Percentiles rank a stretch among this genome's conserved stretches.
phyloP scores from a whole-genome alignment of 2,329 filamentous ascomycete genomes.

The Monilinia polystroma region DNA sequence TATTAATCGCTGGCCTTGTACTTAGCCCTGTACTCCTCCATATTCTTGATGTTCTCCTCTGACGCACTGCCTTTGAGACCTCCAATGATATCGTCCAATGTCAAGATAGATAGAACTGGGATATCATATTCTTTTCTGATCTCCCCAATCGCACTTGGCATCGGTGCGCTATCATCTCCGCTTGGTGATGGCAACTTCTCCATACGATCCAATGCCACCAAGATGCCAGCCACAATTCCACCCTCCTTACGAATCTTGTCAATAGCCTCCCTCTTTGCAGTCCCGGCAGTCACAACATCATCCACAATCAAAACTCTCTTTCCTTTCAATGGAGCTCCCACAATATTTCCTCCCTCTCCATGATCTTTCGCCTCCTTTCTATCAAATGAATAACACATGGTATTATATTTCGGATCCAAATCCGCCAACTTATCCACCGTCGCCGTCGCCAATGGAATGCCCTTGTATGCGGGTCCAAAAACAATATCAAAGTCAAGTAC shows the following conservation, averaged over 20 bases:
- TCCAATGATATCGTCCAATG: conserved; percentile 77
- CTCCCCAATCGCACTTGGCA: conserved; percentile 81
- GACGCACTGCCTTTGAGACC: conserved; percentile 63
- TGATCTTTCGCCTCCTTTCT: conserved; percentile 96
- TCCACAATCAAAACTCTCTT: conserved; percentile 89
- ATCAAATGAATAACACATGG: conserved; percentile 84
- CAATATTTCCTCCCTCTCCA: conserved; percentile 90
- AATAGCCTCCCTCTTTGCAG: conserved; percentile 89
- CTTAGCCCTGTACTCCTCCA: conserved; percentile 70
- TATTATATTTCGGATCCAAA: conserved; percentile 65
- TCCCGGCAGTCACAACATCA: conserved; percentile 95
- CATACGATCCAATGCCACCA: conserved; percentile 84
- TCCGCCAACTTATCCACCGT: conserved; percentile 73
- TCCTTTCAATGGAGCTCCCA: conserved; percentile 80
- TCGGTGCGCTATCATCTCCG: conserved; percentile 54
- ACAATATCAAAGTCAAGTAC: conserved; percentile 72
- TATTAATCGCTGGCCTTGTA: conserved; percentile 57
- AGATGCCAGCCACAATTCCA: conserved; percentile 79
- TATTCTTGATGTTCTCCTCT: conserved; percentile 61
- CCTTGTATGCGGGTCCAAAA: conserved; percentile 96
- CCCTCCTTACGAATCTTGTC: conserved; percentile 84
- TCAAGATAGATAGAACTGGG: conserved; percentile 80
- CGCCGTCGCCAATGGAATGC: conserved; percentile 82
- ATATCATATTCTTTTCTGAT: conserved; percentile 80
- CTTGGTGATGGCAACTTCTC: conserved; percentile 71